phyloP scores from a whole-genome alignment of 257 asterid species.

The Fraxinus anomala region DNA sequence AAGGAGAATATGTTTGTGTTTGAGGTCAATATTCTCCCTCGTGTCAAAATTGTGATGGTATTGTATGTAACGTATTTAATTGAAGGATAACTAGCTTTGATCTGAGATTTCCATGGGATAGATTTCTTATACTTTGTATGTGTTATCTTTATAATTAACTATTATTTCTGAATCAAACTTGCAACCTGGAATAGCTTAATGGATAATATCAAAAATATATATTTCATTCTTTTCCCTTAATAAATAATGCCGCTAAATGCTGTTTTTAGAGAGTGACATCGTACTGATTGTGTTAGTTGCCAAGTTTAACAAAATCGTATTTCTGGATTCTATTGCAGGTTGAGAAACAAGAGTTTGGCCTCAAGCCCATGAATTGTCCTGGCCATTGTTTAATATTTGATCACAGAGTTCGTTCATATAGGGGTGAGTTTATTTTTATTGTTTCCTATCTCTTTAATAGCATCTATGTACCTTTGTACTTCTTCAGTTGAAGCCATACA shows the following conservation, averaged over 20 bases:
- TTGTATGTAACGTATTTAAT: not conserved
- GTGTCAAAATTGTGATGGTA: not conserved
- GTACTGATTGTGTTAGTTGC: slow-evolving; percentile 17
- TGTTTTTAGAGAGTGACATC: not conserved
- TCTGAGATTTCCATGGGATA: not conserved
- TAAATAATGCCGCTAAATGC: not conserved
- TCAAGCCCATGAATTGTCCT: slow-evolving; percentile 99
- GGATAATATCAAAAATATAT: not conserved
- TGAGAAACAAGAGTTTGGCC: slow-evolving; percentile 94
- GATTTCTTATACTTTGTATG: not conserved
- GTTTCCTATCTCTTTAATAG: slow-evolving; percentile 13
- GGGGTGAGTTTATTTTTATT: slow-evolving; percentile 56
- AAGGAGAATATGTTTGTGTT: slow-evolving; percentile 96
- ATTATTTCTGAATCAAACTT: not conserved
- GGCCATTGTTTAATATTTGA: slow-evolving; percentile 97
- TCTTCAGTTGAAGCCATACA: not conserved
- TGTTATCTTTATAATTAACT: not conserved
- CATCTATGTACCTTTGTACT: slow-evolving; percentile 13
- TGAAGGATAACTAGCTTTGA: not conserved
- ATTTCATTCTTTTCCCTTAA: not conserved
- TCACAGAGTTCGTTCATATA: slow-evolving; percentile 91
- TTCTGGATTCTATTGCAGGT: slow-evolving; percentile 54
- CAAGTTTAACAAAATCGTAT: slow-evolving; percentile 14
- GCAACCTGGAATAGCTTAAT: not conserved
- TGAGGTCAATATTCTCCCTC: slow-evolving; percentile 51